Conservation (phyloP, 2,329 filamentous ascomycete genomes). For the Fusarium sp. region DNA sequence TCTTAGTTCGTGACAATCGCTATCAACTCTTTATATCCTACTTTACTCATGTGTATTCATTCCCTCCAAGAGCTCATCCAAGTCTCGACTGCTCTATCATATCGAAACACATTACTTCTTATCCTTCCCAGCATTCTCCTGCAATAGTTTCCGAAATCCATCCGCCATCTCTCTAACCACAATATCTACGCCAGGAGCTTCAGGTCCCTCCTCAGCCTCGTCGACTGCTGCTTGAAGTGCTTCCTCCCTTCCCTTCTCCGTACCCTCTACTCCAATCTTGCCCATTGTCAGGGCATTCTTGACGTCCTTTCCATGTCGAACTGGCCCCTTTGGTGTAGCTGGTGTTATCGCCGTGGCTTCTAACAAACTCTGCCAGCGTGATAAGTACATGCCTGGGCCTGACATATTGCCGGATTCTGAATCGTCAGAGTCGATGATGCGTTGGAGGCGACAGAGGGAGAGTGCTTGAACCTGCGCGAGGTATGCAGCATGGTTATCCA, state of each 20-base stretch:
- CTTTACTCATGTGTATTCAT: background rate
- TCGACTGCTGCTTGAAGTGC: constrained; percentile 39
- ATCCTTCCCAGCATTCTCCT: constrained; percentile 32
- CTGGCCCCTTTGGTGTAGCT: constrained; percentile 61
- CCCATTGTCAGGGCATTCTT: constrained; percentile 59
- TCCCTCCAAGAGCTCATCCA: constrained; percentile 10
- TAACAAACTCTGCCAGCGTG: constrained; percentile 78
- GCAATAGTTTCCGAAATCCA: constrained; percentile 55
- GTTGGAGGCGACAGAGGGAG: constrained; percentile 68
- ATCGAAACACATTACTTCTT: background rate
- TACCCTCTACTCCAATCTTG: constrained; percentile 57
- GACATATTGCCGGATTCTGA: constrained; percentile 55
- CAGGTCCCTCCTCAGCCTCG: constrained; percentile 52
- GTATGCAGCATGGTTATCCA: constrained; percentile 73
- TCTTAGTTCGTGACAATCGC: constrained; percentile 22
- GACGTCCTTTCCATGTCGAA: constrained; percentile 68
- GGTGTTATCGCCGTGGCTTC: constrained; percentile 79
- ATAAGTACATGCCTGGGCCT: constrained; percentile 79
- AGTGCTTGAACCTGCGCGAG: constrained; percentile 66
- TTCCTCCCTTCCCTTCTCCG: constrained; percentile 44
- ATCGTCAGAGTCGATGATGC: constrained; percentile 62
- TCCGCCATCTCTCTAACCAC: constrained; percentile 58
- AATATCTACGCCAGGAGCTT: constrained; percentile 58
- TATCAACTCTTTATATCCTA: constrained; percentile 12
- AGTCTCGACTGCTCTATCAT: background rate